phyloP scores from a whole-genome alignment of 345 rosid genomes.

The rapeseed (Brassica napus) region Da-Ae NC_063442.1:24486001-24486500 shows the following conservation, averaged over 20 bases:
- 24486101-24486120: constrained; percentile 1
- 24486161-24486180: constrained; percentile 1
- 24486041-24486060: background rate
- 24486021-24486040: constrained; percentile 35
- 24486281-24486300: constrained; percentile 94
- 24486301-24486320: constrained; percentile 86
- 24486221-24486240: constrained; percentile 78
- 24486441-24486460: background rate
- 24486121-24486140: constrained; percentile 25
- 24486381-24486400: constrained; percentile 77
- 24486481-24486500: constrained; percentile 72
- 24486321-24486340: constrained; percentile 83
- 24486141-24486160: background rate
- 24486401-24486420: constrained; percentile 81
- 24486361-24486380: constrained; percentile 93
- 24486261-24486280: constrained; percentile 96
- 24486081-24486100: background rate
- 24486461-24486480: background rate
- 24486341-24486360: constrained; percentile 86
- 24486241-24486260: constrained; percentile 67
- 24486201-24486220: constrained; percentile 61
- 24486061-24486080: background rate
- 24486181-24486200: constrained; percentile 8
- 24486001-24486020: constrained; percentile 34
- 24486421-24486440: background rate